These are phyloP conservation scores for Rhododendron molle DNA, from an alignment of 148 eudicot genomes.

Conservation along the genomic window DNA sequence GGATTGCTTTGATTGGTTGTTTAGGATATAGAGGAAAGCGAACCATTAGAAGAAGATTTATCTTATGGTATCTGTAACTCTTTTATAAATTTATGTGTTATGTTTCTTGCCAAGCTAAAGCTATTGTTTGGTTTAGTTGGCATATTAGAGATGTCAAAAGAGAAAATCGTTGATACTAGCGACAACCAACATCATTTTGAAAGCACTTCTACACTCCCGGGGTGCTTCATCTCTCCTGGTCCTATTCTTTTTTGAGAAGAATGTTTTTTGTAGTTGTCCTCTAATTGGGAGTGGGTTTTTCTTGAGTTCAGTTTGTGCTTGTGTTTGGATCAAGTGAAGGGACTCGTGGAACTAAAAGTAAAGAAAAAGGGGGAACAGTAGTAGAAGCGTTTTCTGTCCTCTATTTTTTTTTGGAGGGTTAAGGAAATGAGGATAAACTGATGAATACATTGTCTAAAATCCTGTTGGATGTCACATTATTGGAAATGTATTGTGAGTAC, in stretches of 20 bases:
- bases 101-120: neutral
- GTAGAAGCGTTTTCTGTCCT: neutral
- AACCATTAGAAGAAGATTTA: neutral
- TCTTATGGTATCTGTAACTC: neutral
- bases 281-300: neutral
- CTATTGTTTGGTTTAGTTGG: neutral
- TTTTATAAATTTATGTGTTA: neutral
- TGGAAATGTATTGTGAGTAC: neutral
- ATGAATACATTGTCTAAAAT: neutral
- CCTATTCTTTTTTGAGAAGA: neutral
- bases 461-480: neutral
- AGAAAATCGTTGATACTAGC: neutral
- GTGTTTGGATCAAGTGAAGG: neutral
- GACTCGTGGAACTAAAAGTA: neutral
- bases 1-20: neutral
- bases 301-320: neutral
- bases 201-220: neutral
- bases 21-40: neutral
- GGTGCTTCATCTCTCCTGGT: neutral
- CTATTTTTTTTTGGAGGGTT: neutral
- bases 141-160: neutral
- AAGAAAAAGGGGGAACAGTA: neutral
- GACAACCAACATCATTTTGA: neutral
- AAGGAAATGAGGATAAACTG: neutral
- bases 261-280: neutral